phyloP scores from a whole-genome alignment of 306 rosid species.

The Ormosia semicastrata region DNA sequence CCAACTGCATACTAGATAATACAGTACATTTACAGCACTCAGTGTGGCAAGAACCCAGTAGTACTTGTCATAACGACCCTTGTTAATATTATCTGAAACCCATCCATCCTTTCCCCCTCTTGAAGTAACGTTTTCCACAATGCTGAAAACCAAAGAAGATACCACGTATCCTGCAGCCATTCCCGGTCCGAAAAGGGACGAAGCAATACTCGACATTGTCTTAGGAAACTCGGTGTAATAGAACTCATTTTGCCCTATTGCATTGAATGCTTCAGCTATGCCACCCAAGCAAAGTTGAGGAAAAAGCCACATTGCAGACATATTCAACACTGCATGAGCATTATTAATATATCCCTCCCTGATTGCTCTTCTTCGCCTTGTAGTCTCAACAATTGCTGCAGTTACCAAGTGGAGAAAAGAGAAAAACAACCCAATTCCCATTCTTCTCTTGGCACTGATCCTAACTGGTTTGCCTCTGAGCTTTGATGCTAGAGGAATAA shows the following conservation, averaged over 20 bases:
- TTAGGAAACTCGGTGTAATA: slow-evolving; percentile 58
- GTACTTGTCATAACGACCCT: slow-evolving; percentile 49
- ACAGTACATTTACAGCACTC: slow-evolving; percentile 38
- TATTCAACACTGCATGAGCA: slow-evolving; percentile 32
- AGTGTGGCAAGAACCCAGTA: slow-evolving; percentile 49
- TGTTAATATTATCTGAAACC: slow-evolving; percentile 53
- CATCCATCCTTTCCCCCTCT: slow-evolving; percentile 60
- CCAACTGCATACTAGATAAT: slow-evolving; percentile 48
- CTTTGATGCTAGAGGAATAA: slow-evolving; percentile 53
- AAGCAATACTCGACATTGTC: slow-evolving; percentile 60
- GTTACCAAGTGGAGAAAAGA: slow-evolving; percentile 38
- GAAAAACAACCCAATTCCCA: slow-evolving; percentile 53
- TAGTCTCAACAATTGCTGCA: slow-evolving; percentile 42
- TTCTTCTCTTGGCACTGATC: slow-evolving; percentile 40
- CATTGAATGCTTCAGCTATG: slow-evolving; percentile 60
- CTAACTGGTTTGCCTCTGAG: slow-evolving; percentile 46
- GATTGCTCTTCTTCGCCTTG: slow-evolving; percentile 39
- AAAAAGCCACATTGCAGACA: slow-evolving; percentile 64
- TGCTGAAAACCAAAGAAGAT: slow-evolving; percentile 39
- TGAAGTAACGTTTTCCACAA: slow-evolving; percentile 42
- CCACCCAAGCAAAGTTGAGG: slow-evolving; percentile 48
- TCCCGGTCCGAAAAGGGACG: slow-evolving; percentile 45
- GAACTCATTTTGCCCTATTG: slow-evolving; percentile 56
- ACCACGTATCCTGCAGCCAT: slow-evolving; percentile 48
- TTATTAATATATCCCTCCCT: slow-evolving; percentile 27